Evolutionary conservation across 139 green algal species (phyloP), one percentile per base, ranked within the genome.

Genomic region (Astrephomene gubernaculifera): DNA sequence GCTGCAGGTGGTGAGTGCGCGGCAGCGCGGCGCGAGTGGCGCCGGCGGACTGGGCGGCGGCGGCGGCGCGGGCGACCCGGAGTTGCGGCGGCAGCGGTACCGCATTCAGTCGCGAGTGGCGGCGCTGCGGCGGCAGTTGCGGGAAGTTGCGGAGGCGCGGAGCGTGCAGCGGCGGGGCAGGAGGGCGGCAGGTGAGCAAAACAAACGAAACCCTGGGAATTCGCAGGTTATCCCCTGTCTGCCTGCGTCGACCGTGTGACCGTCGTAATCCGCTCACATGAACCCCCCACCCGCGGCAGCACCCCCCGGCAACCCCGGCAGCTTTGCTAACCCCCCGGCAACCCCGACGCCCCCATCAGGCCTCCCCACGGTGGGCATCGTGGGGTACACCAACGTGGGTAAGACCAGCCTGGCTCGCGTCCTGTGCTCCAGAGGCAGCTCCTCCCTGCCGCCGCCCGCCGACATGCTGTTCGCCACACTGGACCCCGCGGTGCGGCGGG

Each of bases 311-410:
- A n/a, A n/a, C n/a, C n/a, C n/a, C n/a, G n/a, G n/a, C n/a, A n/a
- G n/a, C n/a, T n/a, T n/a, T n/a, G n/a, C n/a, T n/a, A n/a, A n/a
- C n/a, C n/a, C n/a, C n/a, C n/a, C n/a, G n/a, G n/a, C n/a, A n/a
- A n/a, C n/a, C n/a, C n/a, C n/a, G n/a, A n/a, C n/a, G n/a, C n/a
- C 49, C 33, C 22, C 61, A 41, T 0, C 71, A 87, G 82, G 82
- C 44, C 19, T 87, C 71, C 68, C 85, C n/a, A 82, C 75, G 31
- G 71, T 95, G 44, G 79, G 87, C 2, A 83, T 94, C 0, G 88
- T 94, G 38, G 93, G 93, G 21, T 96, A 96, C 90, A 96, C 93
- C 49, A 95, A 96, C 76, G 90, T 88, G 31, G 87, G 87, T 60
- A 91, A 91, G 72, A 89, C 82, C 64, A 87, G 45, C 17, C 43